Evolutionary conservation across 768 basidiomycete species (phyloP).

Genomic region (Pisolithus microcarpus): DNA sequence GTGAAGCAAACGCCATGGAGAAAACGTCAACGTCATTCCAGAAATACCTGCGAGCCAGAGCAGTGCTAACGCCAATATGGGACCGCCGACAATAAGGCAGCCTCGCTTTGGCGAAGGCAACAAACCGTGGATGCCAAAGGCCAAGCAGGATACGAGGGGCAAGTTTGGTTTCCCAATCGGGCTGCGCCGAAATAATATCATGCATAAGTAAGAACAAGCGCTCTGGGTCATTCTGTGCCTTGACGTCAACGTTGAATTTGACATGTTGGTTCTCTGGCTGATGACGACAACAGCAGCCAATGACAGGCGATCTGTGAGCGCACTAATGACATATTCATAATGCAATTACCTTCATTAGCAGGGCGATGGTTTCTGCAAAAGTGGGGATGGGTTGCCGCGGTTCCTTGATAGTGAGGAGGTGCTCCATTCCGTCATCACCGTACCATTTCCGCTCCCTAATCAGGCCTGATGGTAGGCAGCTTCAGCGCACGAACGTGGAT

Average conservation of each 20-base stretch:
- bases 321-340: conserved; percentile 5
- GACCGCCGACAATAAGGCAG: conserved; percentile 81
- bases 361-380: conserved; percentile 73
- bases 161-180: conserved; percentile 65
- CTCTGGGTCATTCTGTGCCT: conserved; percentile 85
- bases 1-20: conserved; percentile 68
- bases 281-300: neutral
- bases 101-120: conserved; percentile 63
- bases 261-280: conserved; percentile 72
- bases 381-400: conserved; percentile 88
- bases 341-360: conserved; percentile 65
- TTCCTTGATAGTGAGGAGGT: conserved; percentile 70
- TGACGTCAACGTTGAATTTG: conserved; percentile 87
- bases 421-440: conserved; percentile 64
- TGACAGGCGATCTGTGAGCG: conserved; percentile 3
- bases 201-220: conserved; percentile 80
- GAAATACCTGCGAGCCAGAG: conserved; percentile 77
- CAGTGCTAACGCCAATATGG: conserved; percentile 72
- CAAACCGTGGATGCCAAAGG: conserved; percentile 88
- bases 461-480: conserved; percentile 37
- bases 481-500: conserved; percentile 21
- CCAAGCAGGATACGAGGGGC: conserved; percentile 78
- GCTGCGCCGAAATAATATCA: conserved; percentile 51
- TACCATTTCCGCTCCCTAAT: conserved; percentile 70
- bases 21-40: conserved; percentile 85